A percentile compares a stretch with the other conserved stretches of the same genome.
phyloP scores from a whole-genome alignment of 257 asterid genomes.

The Solanum lycopersicoides region DNA sequence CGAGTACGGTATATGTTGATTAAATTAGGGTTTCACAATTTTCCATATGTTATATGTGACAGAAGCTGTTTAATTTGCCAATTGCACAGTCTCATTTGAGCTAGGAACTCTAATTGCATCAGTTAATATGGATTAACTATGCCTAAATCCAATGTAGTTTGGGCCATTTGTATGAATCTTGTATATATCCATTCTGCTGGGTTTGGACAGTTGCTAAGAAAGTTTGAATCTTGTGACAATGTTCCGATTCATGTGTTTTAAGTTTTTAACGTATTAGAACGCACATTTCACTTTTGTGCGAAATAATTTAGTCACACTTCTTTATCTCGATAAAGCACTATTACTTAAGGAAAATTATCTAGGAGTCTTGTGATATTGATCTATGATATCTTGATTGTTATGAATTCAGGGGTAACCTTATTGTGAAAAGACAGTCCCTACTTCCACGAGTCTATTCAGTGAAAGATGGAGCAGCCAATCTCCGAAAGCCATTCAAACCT shows the following conservation, averaged over 20 bases:
- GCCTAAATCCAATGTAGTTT: neutral
- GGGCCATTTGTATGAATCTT: neutral
- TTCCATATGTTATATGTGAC: neutral
- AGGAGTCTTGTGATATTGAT: neutral
- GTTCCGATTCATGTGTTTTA: neutral
- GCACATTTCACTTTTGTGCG: neutral
- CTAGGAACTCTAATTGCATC: neutral
- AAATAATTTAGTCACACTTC: neutral
- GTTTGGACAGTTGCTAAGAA: neutral
- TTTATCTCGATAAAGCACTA: neutral
- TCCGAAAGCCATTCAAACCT: constrained; percentile 86
- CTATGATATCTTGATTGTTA: neutral
- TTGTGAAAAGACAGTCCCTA: constrained; percentile 71
- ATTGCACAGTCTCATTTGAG: neutral
- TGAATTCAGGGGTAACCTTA: constrained; percentile 66
- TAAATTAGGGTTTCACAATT: neutral
- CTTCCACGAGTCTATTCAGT: constrained; percentile 87
- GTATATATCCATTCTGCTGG: neutral
- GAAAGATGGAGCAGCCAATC: constrained; percentile 44
- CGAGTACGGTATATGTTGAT: neutral
- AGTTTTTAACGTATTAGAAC: neutral
- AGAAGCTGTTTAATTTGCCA: neutral
- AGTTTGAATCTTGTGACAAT: neutral
- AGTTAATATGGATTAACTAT: neutral
- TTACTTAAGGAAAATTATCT: neutral